Evolutionary conservation across 2,329 filamentous ascomycete species (phyloP).

Genomic region (Cladophialophora bantiana): DNA sequence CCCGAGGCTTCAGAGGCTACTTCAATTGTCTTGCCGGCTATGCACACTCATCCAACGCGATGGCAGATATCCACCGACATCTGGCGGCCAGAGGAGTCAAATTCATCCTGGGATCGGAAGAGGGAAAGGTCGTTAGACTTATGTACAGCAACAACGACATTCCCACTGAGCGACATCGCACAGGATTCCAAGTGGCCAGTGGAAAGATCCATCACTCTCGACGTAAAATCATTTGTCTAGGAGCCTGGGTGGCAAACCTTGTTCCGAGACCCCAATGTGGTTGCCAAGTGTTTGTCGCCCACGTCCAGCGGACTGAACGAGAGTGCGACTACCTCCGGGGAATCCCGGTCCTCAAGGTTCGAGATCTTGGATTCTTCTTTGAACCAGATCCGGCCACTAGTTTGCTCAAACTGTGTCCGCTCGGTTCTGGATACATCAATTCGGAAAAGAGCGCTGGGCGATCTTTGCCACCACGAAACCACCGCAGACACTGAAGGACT

Average conservation of each 20-base stretch:
- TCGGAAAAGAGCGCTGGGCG: slow-evolving; percentile 53
- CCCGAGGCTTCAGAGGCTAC: slow-evolving; percentile 65
- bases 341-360: slow-evolving; percentile 67
- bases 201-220: slow-evolving; percentile 40
- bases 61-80: slow-evolving; percentile 61
- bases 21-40: slow-evolving; percentile 64
- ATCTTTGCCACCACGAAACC: slow-evolving; percentile 52
- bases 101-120: slow-evolving; percentile 53
- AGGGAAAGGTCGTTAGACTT: slow-evolving; percentile 49
- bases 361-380: slow-evolving; percentile 71
- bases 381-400: slow-evolving; percentile 67
- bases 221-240: slow-evolving; percentile 60
- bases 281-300: slow-evolving; percentile 65
- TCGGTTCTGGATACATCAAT: slow-evolving; percentile 64
- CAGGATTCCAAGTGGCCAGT: slow-evolving; percentile 50
- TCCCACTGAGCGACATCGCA: slow-evolving; percentile 47
- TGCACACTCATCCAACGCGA: slow-evolving; percentile 60
- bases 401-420: slow-evolving; percentile 66
- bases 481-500: slow-evolving; percentile 44
- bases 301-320: slow-evolving; percentile 63
- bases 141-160: slow-evolving; percentile 52
- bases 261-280: slow-evolving; percentile 59
- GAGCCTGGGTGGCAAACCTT: slow-evolving; percentile 58
- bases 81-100: slow-evolving; percentile 55
- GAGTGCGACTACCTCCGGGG: slow-evolving; percentile 63